A percentile compares a stretch with the other conserved stretches of the same genome.
Evolutionary conservation across 2,329 filamentous ascomycete species (phyloP).

Genomic region (Nothophaeocryptopus gaeumannii): DNA sequence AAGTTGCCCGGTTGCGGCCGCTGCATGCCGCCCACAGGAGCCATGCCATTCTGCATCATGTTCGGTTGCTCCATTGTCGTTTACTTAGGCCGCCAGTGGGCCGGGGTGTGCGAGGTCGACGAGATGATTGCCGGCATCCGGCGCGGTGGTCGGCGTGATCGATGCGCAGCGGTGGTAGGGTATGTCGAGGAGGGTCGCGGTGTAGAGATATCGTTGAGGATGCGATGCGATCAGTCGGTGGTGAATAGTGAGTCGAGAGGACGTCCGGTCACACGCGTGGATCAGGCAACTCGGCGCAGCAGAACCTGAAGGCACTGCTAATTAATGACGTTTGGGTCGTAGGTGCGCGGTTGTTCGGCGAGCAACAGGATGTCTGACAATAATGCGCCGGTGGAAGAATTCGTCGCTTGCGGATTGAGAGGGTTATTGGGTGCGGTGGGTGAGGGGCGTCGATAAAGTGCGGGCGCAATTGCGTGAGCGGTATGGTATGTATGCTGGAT

Average conservation of each 20-base stretch:
- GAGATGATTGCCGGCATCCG: conserved; percentile 7
- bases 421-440: background rate
- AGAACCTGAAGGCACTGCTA: too few relatives aligned
- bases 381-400: too few relatives aligned
- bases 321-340: too few relatives aligned
- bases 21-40: conserved; percentile 27
- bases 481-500: background rate
- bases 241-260: background rate
- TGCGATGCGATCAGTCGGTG: background rate
- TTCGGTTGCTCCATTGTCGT: conserved; percentile 16
- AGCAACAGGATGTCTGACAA: too few relatives aligned
- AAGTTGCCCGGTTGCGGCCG: conserved; percentile 28
- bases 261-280: background rate
- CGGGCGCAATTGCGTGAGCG: background rate
- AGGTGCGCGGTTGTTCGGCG: too few relatives aligned
- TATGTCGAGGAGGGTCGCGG: background rate
- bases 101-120: background rate
- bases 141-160: background rate
- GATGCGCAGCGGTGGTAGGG: background rate
- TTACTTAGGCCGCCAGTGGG: conserved; percentile 1
- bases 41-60: conserved; percentile 20
- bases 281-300: background rate
- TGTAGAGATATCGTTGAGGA: too few relatives aligned
- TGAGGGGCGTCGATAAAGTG: background rate
- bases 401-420: too few relatives aligned